Base-by-base conservation (phyloP, 177 flowering plant species). In the Vitis hybrid region DNA sequence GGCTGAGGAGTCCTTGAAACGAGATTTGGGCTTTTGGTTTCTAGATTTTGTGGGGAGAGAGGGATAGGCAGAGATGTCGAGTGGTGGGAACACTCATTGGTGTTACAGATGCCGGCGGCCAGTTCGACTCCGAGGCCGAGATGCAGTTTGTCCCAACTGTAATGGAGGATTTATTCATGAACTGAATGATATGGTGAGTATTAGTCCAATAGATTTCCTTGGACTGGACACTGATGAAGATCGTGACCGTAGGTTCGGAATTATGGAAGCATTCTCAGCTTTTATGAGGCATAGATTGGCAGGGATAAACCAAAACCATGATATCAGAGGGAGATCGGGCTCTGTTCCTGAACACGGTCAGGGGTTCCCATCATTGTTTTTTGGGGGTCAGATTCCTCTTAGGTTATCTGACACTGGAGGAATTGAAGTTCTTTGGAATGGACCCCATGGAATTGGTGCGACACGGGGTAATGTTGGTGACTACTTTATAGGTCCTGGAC, bases 401-500 rank as follows among this genome's bases (percentile, higher is more conserved):
- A 70, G 86, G 50, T 59, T 84, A 79, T 77, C 87, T 19, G 78
- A 79, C 14, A 78, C 72, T 64, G 77, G 85, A 67, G 89, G 84
- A 16, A 19, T 81, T 56, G 80, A 82, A 69, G 79, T 81, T 15
- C 78, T 88, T 32, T 81, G 85, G 27, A 78, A 75, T 65, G 88
- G 82, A 3, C 69, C 83, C 57, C 85, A 84, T 56, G 80, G 84
- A 51, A 74, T 84, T 75, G 87, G 81, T 14, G n/a, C 79, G 19
- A 68, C 84, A 6, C 75, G 82, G 15, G 89, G 88, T 65, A 77
- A 77, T 65, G 80, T 74, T 54, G 83, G 85, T 6, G 85, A 87
- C 62, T 84, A 84, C 67, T 82, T 84, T 68, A 67, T 85, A 56
- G 89, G 89, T 10, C 89, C 89, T 62, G 91, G 91, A 71, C 69